Evolutionary conservation across 2,329 filamentous ascomycete species (phyloP), one percentile per base, ranked within the genome.

Genomic region (Neonectria neomacrospora): DNA sequence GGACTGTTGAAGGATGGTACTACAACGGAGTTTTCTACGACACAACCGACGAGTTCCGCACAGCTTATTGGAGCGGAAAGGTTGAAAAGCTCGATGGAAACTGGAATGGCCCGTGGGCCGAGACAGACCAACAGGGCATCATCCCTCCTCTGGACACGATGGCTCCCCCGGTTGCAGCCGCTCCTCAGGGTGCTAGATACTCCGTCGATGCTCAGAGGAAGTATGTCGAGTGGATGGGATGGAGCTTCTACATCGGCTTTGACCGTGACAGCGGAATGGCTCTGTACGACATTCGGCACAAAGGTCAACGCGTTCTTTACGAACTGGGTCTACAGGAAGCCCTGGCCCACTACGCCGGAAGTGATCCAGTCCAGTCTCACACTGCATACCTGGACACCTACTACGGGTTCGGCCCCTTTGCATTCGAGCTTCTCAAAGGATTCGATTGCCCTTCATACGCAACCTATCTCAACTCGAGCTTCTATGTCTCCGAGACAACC

Each of bases 311-410:
- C 7, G 73, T 88, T 7, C 75, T 88, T 11, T 88, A 87, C 60
- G 85, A 88, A 67, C 76, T 88, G 1, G 81, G 81, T 3, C 74
- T 88, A 0, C 83, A 88, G 70, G 85, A 88, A 72, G 85, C 85
- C 0, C 73, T 86, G 8, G 81, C 84, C 1, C 82, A 85, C 56
- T 86, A 86, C 58, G 81, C 83, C 1, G 74, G 82, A 5, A 79
- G 78, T 44, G 82, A 86, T 52, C 84, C 83, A 0, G 71, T 80
- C 2, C 79, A 81, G 67, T 80, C 80, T 1, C 79, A 79, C 16
- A 81, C 79, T 0, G 74, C 79, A 0, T 86, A 83, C 60, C 75
- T 85, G 3, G 84, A 86, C 61, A 77, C 75, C 0, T 82, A 77
- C 57, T 84, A 83, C 60, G 81, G 83, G 16, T 81, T 86, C 48